Percentiles rank a stretch among this genome's conserved stretches.
Conservation (phyloP, 305 asterid genomes). For the Solanum chacoense region DNA sequence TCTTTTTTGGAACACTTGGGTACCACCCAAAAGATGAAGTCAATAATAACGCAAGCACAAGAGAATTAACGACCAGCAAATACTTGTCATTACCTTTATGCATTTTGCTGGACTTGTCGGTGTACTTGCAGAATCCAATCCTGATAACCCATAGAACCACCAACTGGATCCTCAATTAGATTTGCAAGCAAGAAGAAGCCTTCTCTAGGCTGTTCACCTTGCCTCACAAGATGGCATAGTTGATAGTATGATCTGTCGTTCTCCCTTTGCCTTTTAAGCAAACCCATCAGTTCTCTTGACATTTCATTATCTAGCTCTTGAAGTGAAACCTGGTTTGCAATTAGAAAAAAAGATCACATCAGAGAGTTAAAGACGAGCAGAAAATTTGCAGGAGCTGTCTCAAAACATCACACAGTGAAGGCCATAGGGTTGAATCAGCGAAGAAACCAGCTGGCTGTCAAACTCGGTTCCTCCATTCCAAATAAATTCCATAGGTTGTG, state of each 20-base stretch:
- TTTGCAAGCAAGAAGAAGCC: slow-evolving; percentile 65
- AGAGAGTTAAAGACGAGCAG: not conserved
- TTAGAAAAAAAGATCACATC: slow-evolving; percentile 1
- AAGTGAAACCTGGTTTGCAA: slow-evolving; percentile 52
- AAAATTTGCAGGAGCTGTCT: not conserved
- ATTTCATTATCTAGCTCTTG: slow-evolving; percentile 52
- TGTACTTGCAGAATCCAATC: slow-evolving; percentile 81
- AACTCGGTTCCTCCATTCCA: not conserved
- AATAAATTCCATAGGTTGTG: not conserved
- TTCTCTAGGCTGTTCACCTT: slow-evolving; percentile 99
- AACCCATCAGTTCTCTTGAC: slow-evolving; percentile 58
- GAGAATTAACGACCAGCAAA: not conserved
- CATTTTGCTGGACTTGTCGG: slow-evolving; percentile 84
- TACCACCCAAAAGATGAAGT: not conserved
- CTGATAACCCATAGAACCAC: slow-evolving; percentile 76
- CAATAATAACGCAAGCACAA: not conserved
- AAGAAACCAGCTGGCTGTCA: not conserved
- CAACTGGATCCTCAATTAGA: slow-evolving; percentile 74
- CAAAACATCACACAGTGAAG: not conserved
- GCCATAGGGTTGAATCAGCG: not conserved
- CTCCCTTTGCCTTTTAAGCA: slow-evolving; percentile 44
- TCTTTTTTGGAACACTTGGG: not conserved
- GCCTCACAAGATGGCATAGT: slow-evolving; percentile 79
- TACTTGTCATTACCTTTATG: slow-evolving; percentile 39
- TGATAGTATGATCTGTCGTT: slow-evolving; percentile 69